A percentile compares a stretch with the other conserved stretches of the same genome.
phyloP scores from a whole-genome alignment of 108 stramenopile species.

The Skeletonema costatum region DNA sequence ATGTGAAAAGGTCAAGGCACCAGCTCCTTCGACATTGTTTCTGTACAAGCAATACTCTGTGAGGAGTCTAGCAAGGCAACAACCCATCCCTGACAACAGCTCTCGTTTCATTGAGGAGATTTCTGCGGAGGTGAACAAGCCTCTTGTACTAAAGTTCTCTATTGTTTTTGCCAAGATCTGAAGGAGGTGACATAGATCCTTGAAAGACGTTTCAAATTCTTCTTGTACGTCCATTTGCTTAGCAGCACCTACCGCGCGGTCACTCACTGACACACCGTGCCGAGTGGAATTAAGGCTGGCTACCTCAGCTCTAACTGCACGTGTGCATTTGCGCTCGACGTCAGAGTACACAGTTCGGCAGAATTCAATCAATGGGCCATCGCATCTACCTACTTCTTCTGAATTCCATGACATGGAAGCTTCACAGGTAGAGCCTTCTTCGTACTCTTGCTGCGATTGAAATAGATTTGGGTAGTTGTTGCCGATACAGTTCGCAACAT shows the following conservation, averaged over 20 bases:
- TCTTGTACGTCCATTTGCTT: conserved; percentile 10
- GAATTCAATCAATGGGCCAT: conserved; percentile 42
- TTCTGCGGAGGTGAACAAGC: not conserved
- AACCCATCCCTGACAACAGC: conserved; percentile 20
- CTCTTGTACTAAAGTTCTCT: conserved; percentile 5
- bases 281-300: conserved; percentile 6
- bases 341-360: conserved; percentile 17
- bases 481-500: conserved; percentile 12
- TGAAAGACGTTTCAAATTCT: conserved; percentile 29
- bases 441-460: conserved; percentile 19
- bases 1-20: conserved; percentile 16
- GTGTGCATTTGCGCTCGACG: conserved; percentile 17
- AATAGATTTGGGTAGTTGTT: conserved; percentile 22
- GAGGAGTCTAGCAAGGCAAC: conserved; percentile 28
- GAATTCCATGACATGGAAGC: not conserved
- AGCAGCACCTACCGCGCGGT: conserved; percentile 22
- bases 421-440: not conserved
- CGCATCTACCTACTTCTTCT: conserved; percentile 3
- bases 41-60: conserved; percentile 43
- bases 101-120: conserved; percentile 21
- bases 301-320: conserved; percentile 26
- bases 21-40: conserved; percentile 3
- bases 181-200: conserved; percentile 30
- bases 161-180: conserved; percentile 30
- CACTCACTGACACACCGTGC: conserved; percentile 22